Evolutionary conservation across 2,329 filamentous ascomycete species (phyloP), one percentile per base, ranked within the genome.

Genomic region (Trichoderma koningii): DNA sequence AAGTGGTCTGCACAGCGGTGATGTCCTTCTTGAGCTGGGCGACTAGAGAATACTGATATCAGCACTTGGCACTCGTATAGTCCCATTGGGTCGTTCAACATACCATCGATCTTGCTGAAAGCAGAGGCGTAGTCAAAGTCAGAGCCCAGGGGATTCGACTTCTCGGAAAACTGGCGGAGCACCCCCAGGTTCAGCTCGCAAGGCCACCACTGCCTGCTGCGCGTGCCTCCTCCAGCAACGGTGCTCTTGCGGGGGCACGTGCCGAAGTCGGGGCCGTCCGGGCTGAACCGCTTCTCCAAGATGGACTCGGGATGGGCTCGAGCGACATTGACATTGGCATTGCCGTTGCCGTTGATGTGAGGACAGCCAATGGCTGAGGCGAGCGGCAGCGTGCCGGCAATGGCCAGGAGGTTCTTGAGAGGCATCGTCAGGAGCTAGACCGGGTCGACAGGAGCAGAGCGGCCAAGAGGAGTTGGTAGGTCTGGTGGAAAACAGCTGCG

Each of bases 171-270:
- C 78, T 92, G 89, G 73, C 89, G 89, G 63, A 93, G 84, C 71
- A 92, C 87, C 78, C 88, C 87, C 69, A 91, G 80, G 72, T 81
- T 84, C 68, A 92, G 78, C 72, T 83, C 79, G 66, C 87, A 83
- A 61, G 90, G 90, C 90, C 90, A 93, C 87, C 89, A 92, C 81
- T 92, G 88, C 61, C 71, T 72, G 80, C 88, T 91, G 68, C 81
- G 79, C 71, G 88, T 90, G 71, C 90, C 90, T 70, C 84, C 84
- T 69, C 88, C 88, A 65, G 76, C 81, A 48, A 78, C 76, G 61
- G 81, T 80, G 71, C 63, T 65, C 62, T 65, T 65, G 30, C 66
- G 59, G 10, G 66, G 44, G 52, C 66, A 67, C 9, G 26, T 41
- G 45, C 66, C 66, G 45, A 67, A 62, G 30, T 65, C 56, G 34